Conservation (phyloP, 257 asterid genomes). For the Cruciata laevipes region DNA sequence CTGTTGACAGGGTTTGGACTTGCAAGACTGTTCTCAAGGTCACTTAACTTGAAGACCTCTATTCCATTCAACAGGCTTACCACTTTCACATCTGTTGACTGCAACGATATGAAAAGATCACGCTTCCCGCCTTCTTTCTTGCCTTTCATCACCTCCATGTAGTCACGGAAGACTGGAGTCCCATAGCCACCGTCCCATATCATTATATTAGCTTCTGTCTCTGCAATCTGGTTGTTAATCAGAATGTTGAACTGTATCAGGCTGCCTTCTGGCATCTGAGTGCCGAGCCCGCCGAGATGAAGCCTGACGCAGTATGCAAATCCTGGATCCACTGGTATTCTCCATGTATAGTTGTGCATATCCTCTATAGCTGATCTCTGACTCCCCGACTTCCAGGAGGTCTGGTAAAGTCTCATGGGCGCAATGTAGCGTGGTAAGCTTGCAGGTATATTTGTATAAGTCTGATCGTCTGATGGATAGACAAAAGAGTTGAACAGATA, state of each 20-base stretch:
- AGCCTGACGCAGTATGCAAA: slow-evolving; percentile 13
- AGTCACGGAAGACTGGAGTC: background rate
- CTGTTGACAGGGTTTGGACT: slow-evolving; percentile 1
- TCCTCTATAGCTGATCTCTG: background rate
- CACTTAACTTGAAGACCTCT: slow-evolving; percentile 18
- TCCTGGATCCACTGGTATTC: slow-evolving; percentile 4
- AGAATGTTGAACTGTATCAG: background rate
- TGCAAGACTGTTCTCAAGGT: slow-evolving; percentile 8
- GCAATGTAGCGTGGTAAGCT: background rate
- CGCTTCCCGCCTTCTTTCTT: background rate
- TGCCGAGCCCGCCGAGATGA: slow-evolving; percentile 1
- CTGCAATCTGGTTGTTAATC: slow-evolving; percentile 11
- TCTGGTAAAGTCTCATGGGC: slow-evolving; percentile 12
- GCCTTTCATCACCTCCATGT: slow-evolving; percentile 11
- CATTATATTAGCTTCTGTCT: slow-evolving; percentile 2
- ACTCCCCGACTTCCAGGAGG: slow-evolving; percentile 8
- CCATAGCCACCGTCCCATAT: slow-evolving; percentile 9
- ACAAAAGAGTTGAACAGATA: slow-evolving; percentile 31
- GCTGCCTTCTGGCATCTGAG: background rate
- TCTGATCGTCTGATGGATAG: slow-evolving; percentile 17
- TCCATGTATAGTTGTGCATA: slow-evolving; percentile 1
- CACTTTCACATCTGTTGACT: background rate
- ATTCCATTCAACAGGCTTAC: slow-evolving; percentile 1
- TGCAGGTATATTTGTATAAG: background rate
- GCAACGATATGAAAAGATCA: slow-evolving; percentile 9